Evolutionary conservation across 345 rosid species (phyloP).

Genomic region (Trapa incisa): DNA sequence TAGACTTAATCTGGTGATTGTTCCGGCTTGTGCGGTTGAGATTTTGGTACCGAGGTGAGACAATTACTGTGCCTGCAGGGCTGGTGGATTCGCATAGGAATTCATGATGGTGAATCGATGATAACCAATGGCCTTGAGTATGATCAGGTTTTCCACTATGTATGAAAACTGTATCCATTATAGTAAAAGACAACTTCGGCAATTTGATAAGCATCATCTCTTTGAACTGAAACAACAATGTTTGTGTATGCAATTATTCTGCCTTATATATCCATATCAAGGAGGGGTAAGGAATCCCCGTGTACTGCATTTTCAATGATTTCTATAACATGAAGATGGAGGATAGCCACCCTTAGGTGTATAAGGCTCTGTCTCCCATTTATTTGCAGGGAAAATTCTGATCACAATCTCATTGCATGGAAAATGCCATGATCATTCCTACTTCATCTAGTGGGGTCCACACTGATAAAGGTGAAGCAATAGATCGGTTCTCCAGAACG

Average conservation of each 20-base stretch:
- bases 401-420: constrained; percentile 47
- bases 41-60: neutral
- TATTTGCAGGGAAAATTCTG: constrained; percentile 63
- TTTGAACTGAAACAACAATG: too few species aligned
- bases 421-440: constrained; percentile 21
- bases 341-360: neutral
- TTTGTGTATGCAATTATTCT: too few species aligned
- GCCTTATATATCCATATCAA: neutral
- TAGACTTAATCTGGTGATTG: constrained; percentile 17
- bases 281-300: neutral
- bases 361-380: neutral
- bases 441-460: constrained; percentile 21
- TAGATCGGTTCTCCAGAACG: constrained; percentile 10
- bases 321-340: neutral
- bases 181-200: too few species aligned
- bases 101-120: too few species aligned
- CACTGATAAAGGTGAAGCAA: constrained; percentile 22
- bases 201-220: too few species aligned
- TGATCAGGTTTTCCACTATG: too few species aligned
- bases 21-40: constrained; percentile 22
- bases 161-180: too few species aligned
- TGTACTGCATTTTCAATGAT: neutral
- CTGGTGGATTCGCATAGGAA: too few species aligned
- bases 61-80: too few species aligned
- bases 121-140: too few species aligned